These are phyloP conservation scores for Trichosporon faecale DNA, from an alignment of 1,284 basidiomycete genomes.

Conservation along the genomic window DNA sequence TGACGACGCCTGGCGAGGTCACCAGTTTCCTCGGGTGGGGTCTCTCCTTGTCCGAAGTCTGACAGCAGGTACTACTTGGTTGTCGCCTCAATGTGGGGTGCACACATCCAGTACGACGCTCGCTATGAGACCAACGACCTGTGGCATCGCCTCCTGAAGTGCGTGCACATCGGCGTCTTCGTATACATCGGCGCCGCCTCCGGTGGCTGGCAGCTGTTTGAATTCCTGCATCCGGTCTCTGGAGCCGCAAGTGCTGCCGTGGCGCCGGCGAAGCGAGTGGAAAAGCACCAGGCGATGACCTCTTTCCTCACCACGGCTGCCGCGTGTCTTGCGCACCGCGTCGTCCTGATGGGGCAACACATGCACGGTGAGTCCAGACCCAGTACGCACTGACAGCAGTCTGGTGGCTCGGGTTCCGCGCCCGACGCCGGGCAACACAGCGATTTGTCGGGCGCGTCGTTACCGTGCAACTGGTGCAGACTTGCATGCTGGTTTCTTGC, in stretches of 20 bases:
- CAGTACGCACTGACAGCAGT: not conserved
- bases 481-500: no score
- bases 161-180: constrained; percentile 29
- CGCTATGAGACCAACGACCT: constrained; percentile 34
- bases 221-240: no score
- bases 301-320: no score
- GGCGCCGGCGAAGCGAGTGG: not conserved
- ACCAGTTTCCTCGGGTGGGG: no score
- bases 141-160: constrained; percentile 30
- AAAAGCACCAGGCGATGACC: not conserved
- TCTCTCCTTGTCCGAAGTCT: constrained; percentile 12
- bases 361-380: constrained; percentile 24
- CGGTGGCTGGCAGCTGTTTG: constrained; percentile 33
- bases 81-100: constrained; percentile 30
- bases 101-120: constrained; percentile 33
- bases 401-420: no score
- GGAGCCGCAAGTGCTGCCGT: no score
- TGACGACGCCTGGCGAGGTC: no score
- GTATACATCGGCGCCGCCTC: constrained; percentile 37
- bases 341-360: not conserved
- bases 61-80: constrained; percentile 27
- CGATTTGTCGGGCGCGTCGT: no score
- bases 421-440: no score
- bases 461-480: no score
- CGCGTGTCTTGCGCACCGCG: not conserved